Base-by-base conservation (phyloP, 2,329 filamentous ascomycete genomes). In the Hymenoscyphus infarciens region DNA sequence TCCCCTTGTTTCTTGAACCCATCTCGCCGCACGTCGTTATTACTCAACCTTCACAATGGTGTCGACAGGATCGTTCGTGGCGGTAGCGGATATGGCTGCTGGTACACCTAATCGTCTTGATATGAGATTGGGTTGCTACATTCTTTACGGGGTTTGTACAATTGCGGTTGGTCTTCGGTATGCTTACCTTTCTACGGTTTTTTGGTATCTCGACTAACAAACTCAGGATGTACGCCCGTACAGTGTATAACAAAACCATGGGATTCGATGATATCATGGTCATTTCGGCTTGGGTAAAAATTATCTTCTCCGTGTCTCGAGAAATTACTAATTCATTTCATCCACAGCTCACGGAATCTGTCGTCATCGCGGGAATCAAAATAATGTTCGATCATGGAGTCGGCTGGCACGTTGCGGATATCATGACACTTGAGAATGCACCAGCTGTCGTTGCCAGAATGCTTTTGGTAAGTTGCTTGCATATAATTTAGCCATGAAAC, bases 341-440 rank as follows among this genome's bases (percentile, higher is more conserved):
- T 15, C 2, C 11, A 13, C 27, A 54, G 49, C 49, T 54, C 27
- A 29, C 49, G 22, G 49, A 54, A 27, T 15, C 10, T 22, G 22
- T 54, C 6, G 27, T 54, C 19, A 29, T 54, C 5, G 22, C 49
- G 15, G 49, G 22, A n/a, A 29, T 54, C 49, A 54, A 54, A 27
- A 25, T 54, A 10, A 25, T 27, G 27, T 54, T 54, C 19, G 49
- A 39, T 42, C 13, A 61, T 54, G 63, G 63, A n/a, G 53, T 63
- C 22, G 63, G 61, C 10, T 65, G 38, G 33, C 61, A 65, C 35
- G 29, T 63, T 22, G 59, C 61, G 22, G 61, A 63, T 56, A 57
- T 63, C 27, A 58, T 49, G 27, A 39, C 25, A 10, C 52, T 65
- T 25, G 56, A 60, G 7, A 56, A 62, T 35, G 63, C 45, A 38